Evolutionary conservation across 352 stramenopile species (phyloP).

Genomic region (Phytophthora palmivora): DNA sequence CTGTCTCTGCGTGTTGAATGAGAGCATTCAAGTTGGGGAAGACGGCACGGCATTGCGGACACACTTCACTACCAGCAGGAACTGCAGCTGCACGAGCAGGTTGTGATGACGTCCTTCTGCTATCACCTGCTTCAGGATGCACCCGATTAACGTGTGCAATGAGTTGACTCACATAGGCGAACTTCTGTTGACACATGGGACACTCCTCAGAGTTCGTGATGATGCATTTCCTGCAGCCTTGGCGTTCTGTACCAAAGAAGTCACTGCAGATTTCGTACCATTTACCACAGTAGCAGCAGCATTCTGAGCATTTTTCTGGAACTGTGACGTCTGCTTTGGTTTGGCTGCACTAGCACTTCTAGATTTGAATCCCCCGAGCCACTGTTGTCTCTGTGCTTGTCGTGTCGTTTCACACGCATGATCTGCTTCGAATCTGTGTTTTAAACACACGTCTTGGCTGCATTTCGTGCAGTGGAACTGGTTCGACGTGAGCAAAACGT

Average conservation of each 20-base stretch:
- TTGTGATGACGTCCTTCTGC: constrained; percentile 13
- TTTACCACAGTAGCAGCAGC: constrained; percentile 43
- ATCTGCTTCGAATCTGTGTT: constrained; percentile 80
- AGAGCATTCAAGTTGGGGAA: constrained; percentile 62
- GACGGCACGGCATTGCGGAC: constrained; percentile 68
- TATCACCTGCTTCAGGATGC: constrained; percentile 53
- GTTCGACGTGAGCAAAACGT: constrained; percentile 74
- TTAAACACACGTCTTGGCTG: constrained; percentile 73
- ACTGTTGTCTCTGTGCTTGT: constrained; percentile 48
- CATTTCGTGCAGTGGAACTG: constrained; percentile 77
- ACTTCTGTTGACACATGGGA: constrained; percentile 78
- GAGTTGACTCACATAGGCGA: constrained; percentile 73
- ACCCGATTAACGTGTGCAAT: constrained; percentile 79
- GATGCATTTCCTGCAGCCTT: constrained; percentile 38
- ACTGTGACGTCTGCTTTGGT: constrained; percentile 22
- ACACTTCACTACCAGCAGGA: constrained; percentile 51
- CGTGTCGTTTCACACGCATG: constrained; percentile 61
- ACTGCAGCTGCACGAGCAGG: constrained; percentile 12
- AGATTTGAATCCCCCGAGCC: constrained; percentile 31
- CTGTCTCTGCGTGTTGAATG: constrained; percentile 68
- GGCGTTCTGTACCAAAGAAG: constrained; percentile 53
- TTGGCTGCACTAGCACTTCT: constrained; percentile 18
- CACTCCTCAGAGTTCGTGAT: constrained; percentile 66
- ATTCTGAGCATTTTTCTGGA: constrained; percentile 41
- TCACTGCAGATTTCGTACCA: constrained; percentile 51